phyloP scores from a whole-genome alignment of 1,139 yeast species.

The Wickerhamomyces sp. region DNA sequence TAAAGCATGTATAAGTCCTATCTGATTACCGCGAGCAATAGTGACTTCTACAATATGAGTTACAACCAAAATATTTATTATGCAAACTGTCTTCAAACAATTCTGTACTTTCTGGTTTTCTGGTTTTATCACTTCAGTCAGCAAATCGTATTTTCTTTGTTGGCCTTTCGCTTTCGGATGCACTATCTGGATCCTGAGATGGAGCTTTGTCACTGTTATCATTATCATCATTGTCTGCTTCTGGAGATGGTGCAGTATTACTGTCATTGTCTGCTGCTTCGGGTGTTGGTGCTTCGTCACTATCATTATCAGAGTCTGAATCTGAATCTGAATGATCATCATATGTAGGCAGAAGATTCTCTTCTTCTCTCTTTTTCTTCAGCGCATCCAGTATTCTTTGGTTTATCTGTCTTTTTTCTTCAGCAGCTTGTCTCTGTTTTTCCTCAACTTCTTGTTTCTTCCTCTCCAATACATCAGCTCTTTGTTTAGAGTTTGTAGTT shows the following conservation, averaged over 20 bases:
- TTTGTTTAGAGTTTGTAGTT: neutral
- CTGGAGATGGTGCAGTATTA: neutral
- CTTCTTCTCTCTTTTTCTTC: conserved; percentile 4
- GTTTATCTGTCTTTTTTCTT: conserved; percentile 1
- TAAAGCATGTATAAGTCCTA: no score
- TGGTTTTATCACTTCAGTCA: no score
- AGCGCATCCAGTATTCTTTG: neutral
- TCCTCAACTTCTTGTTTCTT: conserved; percentile 24
- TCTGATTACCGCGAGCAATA: no score
- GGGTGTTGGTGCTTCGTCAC: conserved; percentile 1
- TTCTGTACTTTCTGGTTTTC: no score
- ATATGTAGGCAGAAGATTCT: conserved; percentile 19
- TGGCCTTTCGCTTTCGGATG: conserved; percentile 7
- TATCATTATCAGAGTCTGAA: conserved; percentile 14
- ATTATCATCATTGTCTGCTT: conserved; percentile 10
- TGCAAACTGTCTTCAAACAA: no score
- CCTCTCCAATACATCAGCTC: conserved; percentile 1
- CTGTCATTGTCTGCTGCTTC: no score
- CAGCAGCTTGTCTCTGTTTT: conserved; percentile 20
- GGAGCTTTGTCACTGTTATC: conserved; percentile 4
- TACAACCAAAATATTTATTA: no score
- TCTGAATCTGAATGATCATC: no score
- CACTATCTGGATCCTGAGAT: neutral
- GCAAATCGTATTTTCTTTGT: conserved; percentile 15
- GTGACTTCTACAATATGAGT: no score